Percentiles rank a stretch among this genome's conserved stretches.
Conservation (phyloP, 2,329 filamentous ascomycete species). For the Ramularia collo-cygni region DNA sequence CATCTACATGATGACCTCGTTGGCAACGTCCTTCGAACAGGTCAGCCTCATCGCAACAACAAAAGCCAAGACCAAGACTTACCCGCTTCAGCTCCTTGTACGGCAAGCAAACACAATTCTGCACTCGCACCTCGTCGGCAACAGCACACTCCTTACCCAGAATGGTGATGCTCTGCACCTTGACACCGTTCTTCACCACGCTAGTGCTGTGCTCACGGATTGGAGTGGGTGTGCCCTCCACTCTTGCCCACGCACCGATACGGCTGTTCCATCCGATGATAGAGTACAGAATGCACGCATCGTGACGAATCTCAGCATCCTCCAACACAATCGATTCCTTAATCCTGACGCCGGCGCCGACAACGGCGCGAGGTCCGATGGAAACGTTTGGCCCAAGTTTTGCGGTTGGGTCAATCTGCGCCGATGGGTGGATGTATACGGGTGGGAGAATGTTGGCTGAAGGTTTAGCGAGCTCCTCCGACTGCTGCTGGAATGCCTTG, state of each 20-base stretch:
- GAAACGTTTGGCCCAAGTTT: slow-evolving; percentile 97
- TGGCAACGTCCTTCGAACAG: slow-evolving; percentile 64
- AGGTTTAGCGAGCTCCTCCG: slow-evolving; percentile 72
- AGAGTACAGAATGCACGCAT: slow-evolving; percentile 88
- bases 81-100: slow-evolving; percentile 98
- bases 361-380: slow-evolving; percentile 77
- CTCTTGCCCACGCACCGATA: slow-evolving; percentile 94
- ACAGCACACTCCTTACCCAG: slow-evolving; percentile 93
- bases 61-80: too few species aligned
- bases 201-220: slow-evolving; percentile 84
- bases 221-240: slow-evolving; percentile 88
- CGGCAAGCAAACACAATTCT: slow-evolving; percentile 95
- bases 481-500: slow-evolving; percentile 79
- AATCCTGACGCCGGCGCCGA: slow-evolving; percentile 82
- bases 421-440: slow-evolving; percentile 91
- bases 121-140: slow-evolving; percentile 87
- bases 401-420: slow-evolving; percentile 83
- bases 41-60: too few species aligned
- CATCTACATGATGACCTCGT: slow-evolving; percentile 80
- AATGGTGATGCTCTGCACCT: slow-evolving; percentile 97
- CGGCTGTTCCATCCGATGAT: slow-evolving; percentile 97
- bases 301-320: slow-evolving; percentile 92
- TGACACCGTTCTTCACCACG: slow-evolving; percentile 95
- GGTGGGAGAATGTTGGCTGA: slow-evolving; percentile 84
- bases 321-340: slow-evolving; percentile 96